Evolutionary conservation across 2,329 filamentous ascomycete genomes (phyloP).

Genomic region (Venturia effusa): DNA sequence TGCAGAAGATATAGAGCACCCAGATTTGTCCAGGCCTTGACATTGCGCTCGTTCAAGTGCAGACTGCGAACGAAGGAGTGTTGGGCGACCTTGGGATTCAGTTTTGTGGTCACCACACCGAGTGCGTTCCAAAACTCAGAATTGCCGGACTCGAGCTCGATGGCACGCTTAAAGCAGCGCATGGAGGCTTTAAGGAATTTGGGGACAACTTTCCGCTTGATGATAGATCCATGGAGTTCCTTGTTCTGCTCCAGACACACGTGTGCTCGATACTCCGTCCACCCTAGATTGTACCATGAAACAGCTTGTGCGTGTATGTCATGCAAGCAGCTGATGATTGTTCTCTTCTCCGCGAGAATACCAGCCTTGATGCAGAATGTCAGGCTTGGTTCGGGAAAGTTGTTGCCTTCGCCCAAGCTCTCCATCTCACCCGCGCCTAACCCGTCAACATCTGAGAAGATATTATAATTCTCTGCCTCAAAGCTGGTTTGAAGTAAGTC

Average conservation of each 20-base stretch:
- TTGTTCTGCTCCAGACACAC: conserved; percentile 42
- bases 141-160: conserved; percentile 90
- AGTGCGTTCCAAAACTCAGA: conserved; percentile 95
- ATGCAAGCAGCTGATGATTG: conserved; percentile 58
- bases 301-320: conserved; percentile 85
- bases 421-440: conserved; percentile 34
- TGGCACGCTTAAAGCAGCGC: conserved; percentile 86
- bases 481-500: conserved; percentile 46
- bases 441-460: conserved; percentile 60
- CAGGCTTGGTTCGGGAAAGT: not conserved
- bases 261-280: conserved; percentile 80
- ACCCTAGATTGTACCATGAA: conserved; percentile 95
- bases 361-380: conserved; percentile 54
- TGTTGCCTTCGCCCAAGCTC: not conserved
- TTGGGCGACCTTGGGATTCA: conserved; percentile 81
- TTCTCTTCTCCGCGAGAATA: conserved; percentile 79
- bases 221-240: conserved; percentile 12
- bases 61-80: conserved; percentile 87
- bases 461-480: conserved; percentile 45
- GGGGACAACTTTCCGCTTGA: conserved; percentile 19
- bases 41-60: conserved; percentile 80
- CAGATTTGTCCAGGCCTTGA: conserved; percentile 81
- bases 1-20: conserved; percentile 78
- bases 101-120: conserved; percentile 75
- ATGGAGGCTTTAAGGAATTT: conserved; percentile 72